Evolutionary conservation across 768 basidiomycete species (phyloP).

Genomic region (Dioszegia hungarica): DNA sequence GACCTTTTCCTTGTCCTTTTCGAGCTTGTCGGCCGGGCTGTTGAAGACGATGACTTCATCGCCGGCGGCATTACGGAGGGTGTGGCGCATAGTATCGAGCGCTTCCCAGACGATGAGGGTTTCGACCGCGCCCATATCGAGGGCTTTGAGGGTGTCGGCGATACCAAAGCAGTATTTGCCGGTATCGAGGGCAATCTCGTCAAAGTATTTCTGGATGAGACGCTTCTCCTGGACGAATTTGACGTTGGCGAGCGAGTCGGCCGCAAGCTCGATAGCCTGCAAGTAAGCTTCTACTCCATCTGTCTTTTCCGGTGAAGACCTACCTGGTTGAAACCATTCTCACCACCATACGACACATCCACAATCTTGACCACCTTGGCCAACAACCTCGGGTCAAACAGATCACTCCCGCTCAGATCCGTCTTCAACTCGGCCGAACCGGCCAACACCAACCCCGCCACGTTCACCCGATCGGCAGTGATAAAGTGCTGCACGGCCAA

Average conservation of each 20-base stretch:
- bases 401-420: constrained; percentile 88
- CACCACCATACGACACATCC: constrained; percentile 96
- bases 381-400: constrained; percentile 83
- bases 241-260: constrained; percentile 93
- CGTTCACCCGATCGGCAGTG: constrained; percentile 96
- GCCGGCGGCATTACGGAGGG: constrained; percentile 84
- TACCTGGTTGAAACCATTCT: constrained; percentile 98
- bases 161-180: constrained; percentile 96
- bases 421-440: constrained; percentile 99
- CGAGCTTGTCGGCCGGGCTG: constrained; percentile 49
- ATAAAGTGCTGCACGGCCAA: constrained; percentile 96
- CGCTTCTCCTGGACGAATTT: constrained; percentile 99
- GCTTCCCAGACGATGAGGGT: constrained; percentile 99
- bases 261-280: constrained; percentile 92
- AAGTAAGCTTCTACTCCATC: neutral
- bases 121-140: constrained; percentile 94
- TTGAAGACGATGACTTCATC: constrained; percentile 70
- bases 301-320: neutral
- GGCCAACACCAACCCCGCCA: constrained; percentile 89
- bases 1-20: constrained; percentile 72
- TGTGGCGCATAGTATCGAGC: constrained; percentile 80
- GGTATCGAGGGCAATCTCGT: constrained; percentile 97
- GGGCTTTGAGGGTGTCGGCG: constrained; percentile 89
- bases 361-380: constrained; percentile 97
- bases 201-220: constrained; percentile 96